A percentile compares a stretch with the other conserved stretches of the same genome.
phyloP scores from a whole-genome alignment of 805 yeast genomes.

The Candida verbasci region DNA sequence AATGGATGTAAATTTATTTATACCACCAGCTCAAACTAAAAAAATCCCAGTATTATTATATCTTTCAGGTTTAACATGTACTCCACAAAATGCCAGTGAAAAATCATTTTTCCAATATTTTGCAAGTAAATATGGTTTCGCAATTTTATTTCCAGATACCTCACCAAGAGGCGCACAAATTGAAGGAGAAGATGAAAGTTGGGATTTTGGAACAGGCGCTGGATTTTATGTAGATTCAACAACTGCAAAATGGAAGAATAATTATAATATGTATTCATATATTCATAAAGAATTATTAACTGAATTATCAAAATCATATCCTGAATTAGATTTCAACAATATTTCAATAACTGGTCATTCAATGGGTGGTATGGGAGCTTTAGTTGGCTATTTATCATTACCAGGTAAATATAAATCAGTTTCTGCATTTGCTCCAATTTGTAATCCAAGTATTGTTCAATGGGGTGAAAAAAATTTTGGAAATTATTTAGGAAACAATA shows the following conservation, averaged over 20 bases:
- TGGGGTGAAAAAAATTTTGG: slow-evolving; percentile 89
- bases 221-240: slow-evolving; percentile 91
- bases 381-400: slow-evolving; percentile 59
- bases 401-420: slow-evolving; percentile 74
- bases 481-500: slow-evolving; percentile 67
- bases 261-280: slow-evolving; percentile 86
- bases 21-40: slow-evolving; percentile 51
- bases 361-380: slow-evolving; percentile 97
- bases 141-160: slow-evolving; percentile 91
- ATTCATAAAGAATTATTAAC: slow-evolving; percentile 69
- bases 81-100: slow-evolving; percentile 90
- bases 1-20: slow-evolving; percentile 81
- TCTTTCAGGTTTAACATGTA: slow-evolving; percentile 87
- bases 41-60: slow-evolving; percentile 70
- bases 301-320: slow-evolving; percentile 38
- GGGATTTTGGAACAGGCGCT: slow-evolving; percentile 94
- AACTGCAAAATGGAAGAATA: slow-evolving; percentile 58
- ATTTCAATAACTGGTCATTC: slow-evolving; percentile 92
- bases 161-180: slow-evolving; percentile 84
- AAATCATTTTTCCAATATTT: slow-evolving; percentile 84
- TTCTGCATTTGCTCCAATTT: slow-evolving; percentile 87
- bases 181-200: slow-evolving; percentile 76
- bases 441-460: slow-evolving; percentile 68
- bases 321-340: slow-evolving; percentile 56
- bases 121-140: slow-evolving; percentile 79